Evolutionary conservation across 1,284 basidiomycete species (phyloP).

Genomic region (Ceratobasidium papillatum): DNA sequence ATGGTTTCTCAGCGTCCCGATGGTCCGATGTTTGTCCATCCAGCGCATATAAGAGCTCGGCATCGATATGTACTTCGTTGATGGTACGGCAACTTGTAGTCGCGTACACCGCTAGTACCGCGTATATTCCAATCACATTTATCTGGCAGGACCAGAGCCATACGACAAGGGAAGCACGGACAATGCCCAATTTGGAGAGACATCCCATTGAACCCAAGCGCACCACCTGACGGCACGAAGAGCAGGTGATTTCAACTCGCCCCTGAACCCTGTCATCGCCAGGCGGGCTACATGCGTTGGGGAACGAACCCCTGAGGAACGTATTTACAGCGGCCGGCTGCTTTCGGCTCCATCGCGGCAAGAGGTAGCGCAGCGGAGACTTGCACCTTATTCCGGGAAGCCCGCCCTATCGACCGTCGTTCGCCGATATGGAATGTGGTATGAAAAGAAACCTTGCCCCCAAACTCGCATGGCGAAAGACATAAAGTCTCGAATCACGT

Average conservation of each 20-base stretch:
- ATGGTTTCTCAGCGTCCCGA: constrained; percentile 10
- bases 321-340: constrained; percentile 3
- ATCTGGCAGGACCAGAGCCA: background rate
- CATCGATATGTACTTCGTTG: background rate
- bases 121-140: background rate
- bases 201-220: constrained; percentile 13
- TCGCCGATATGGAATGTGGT: background rate
- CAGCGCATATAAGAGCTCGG: background rate
- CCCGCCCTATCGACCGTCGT: background rate
- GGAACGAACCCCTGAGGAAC: constrained; percentile 10
- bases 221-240: background rate
- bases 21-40: constrained; percentile 23
- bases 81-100: background rate
- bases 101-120: background rate
- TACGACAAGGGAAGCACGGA: background rate
- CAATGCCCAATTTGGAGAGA: background rate
- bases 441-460: constrained; percentile 7
- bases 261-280: constrained; percentile 17
- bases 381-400: background rate
- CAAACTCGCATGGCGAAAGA: background rate
- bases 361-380: background rate
- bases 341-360: constrained; percentile 3
- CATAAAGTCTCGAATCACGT: background rate
- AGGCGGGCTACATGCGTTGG: constrained; percentile 4
- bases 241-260: constrained; percentile 19